Percentiles rank a stretch among this genome's conserved stretches.
Conservation (phyloP, 306 rosid genomes). For the Carpinus viminea region DNA sequence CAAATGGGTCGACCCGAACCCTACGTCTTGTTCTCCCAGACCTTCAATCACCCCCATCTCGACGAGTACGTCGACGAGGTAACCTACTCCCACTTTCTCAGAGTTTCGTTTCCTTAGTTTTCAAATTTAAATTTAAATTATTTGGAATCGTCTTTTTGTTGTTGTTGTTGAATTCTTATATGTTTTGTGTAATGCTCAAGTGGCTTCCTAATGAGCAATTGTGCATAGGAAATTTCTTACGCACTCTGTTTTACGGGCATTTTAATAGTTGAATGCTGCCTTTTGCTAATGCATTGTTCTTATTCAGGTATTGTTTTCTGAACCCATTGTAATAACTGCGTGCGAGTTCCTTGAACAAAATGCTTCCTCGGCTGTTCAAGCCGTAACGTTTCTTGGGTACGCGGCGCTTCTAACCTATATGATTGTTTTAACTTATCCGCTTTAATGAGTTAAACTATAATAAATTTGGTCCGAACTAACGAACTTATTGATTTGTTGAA, state of each 20-base stretch:
- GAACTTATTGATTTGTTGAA: background rate
- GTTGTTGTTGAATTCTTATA: background rate
- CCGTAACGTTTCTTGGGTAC: conserved; percentile 87
- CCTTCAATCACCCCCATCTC: conserved; percentile 85
- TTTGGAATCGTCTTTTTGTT: background rate
- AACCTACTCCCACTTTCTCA: background rate
- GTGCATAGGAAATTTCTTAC: background rate
- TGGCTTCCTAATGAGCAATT: background rate
- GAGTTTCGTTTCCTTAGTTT: background rate
- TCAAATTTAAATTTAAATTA: background rate
- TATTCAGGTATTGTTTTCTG: conserved; percentile 75
- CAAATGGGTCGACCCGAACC: conserved; percentile 96
- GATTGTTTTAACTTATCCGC: background rate
- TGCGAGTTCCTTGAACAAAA: conserved; percentile 96
- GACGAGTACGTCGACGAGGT: conserved; percentile 99
- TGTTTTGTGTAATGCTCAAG: background rate
- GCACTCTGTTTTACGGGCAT: background rate
- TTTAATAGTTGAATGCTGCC: conserved; percentile 4
- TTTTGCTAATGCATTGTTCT: background rate
- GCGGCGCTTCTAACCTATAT: background rate
- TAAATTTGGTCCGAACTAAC: background rate
- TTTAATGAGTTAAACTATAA: background rate
- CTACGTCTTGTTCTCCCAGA: conserved; percentile 80
- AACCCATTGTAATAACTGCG: conserved; percentile 84
- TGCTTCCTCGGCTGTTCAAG: conserved; percentile 75